Conservation (phyloP, 129 eudicot genomes). For the Kitagawia praeruptora region DNA sequence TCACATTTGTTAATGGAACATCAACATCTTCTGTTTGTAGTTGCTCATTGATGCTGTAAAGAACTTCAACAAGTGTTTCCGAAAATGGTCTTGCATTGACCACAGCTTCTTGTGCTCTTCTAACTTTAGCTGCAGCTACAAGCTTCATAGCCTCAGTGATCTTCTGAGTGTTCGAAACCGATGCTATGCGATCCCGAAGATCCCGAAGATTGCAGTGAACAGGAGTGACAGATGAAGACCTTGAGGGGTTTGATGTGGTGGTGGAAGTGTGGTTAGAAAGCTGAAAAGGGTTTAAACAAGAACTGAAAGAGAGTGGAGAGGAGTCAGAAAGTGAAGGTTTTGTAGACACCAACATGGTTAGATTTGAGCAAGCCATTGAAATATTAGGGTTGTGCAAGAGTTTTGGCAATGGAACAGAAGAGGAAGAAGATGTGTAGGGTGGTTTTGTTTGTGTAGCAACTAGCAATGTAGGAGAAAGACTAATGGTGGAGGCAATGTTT, state of each 20-base stretch:
- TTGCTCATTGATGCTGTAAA: constrained; percentile 44
- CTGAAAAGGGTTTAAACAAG: constrained; percentile 32
- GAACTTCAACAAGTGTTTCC: constrained; percentile 42
- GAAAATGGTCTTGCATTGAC: constrained; percentile 44
- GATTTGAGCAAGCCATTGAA: constrained; percentile 35
- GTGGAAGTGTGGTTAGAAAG: constrained; percentile 25
- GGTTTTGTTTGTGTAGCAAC: constrained; percentile 1
- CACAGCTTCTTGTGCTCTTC: constrained; percentile 59
- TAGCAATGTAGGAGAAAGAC: constrained; percentile 3
- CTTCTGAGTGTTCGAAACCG: constrained; percentile 50
- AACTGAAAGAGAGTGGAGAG: constrained; percentile 26
- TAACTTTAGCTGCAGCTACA: constrained; percentile 52
- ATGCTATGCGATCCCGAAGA: constrained; percentile 33
- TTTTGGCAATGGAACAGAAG: not conserved
- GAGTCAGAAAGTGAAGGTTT: constrained; percentile 29
- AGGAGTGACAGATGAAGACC: constrained; percentile 23
- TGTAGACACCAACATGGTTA: constrained; percentile 38
- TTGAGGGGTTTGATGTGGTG: constrained; percentile 7
- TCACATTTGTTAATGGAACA: constrained; percentile 40
- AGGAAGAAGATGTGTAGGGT: constrained; percentile 5
- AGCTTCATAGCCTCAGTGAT: constrained; percentile 62
- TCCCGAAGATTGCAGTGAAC: constrained; percentile 38
- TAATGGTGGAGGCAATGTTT: constrained; percentile 33
- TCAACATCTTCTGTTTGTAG: constrained; percentile 43
- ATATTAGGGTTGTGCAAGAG: constrained; percentile 11